These are phyloP conservation scores for Cordia subcordata DNA, from an alignment of 257 asterid species.

Conservation along the genomic window DNA sequence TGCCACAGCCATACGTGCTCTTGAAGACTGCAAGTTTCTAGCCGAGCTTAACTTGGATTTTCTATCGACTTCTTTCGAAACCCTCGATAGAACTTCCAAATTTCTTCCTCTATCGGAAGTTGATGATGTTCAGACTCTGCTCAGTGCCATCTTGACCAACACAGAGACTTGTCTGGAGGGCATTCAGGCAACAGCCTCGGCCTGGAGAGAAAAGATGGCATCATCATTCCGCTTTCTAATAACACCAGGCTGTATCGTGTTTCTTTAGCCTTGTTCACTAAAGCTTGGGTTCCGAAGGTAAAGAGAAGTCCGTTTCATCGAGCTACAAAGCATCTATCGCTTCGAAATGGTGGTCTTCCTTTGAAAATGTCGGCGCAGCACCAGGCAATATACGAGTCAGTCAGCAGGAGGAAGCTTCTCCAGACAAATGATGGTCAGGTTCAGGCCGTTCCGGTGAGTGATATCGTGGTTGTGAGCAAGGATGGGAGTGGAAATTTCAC, in stretches of 20 bases:
- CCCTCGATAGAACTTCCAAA: constrained; percentile 25
- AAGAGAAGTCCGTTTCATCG: constrained; percentile 9
- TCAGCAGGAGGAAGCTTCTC: constrained; percentile 41
- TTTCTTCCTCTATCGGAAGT: constrained; percentile 34
- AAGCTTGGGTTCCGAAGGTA: constrained; percentile 53
- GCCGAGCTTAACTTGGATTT: constrained; percentile 60
- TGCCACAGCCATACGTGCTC: constrained; percentile 45
- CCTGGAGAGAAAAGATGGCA: constrained; percentile 54
- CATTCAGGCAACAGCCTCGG: constrained; percentile 41
- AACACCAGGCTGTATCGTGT: constrained; percentile 64
- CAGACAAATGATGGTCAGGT: constrained; percentile 36
- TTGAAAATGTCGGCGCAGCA: constrained; percentile 36
- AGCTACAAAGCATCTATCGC: not conserved
- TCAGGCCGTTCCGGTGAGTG: constrained; percentile 39
- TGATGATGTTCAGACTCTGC: constrained; percentile 57
- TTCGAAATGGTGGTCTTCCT: constrained; percentile 32
- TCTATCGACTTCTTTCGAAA: constrained; percentile 21
- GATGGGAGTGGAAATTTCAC: constrained; percentile 56
- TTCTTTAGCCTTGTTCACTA: constrained; percentile 54
- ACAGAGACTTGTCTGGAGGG: constrained; percentile 69
- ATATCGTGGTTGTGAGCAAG: constrained; percentile 49
- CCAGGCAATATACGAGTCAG: constrained; percentile 23
- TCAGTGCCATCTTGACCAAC: constrained; percentile 69
- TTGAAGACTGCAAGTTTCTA: constrained; percentile 55
- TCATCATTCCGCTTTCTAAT: constrained; percentile 40